Conservation (phyloP, 495 filamentous ascomycete genomes). For the Cairneyella variabilis region DNA sequence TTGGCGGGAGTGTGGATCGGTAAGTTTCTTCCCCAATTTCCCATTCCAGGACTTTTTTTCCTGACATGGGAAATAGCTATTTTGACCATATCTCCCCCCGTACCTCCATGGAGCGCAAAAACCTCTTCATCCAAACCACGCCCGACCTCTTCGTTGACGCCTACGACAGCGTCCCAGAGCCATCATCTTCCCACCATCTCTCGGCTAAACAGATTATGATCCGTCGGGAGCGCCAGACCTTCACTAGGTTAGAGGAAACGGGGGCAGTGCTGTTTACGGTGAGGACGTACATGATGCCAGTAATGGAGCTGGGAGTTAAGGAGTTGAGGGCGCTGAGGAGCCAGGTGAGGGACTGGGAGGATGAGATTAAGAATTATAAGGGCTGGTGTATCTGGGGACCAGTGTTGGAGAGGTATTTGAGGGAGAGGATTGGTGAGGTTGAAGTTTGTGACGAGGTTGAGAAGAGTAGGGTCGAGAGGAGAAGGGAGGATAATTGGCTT, state of each 20-base stretch:
- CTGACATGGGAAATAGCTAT: too few species aligned
- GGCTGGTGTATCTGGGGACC: slow-evolving; percentile 47
- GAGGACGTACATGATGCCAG: slow-evolving; percentile 44
- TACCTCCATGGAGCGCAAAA: slow-evolving; percentile 49
- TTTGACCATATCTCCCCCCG: slow-evolving; percentile 42
- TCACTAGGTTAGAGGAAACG: slow-evolving; percentile 44
- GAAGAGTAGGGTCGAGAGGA: too few species aligned
- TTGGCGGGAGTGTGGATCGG: slow-evolving; percentile 48
- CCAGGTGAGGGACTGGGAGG: slow-evolving; percentile 49
- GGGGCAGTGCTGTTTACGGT: slow-evolving; percentile 51
- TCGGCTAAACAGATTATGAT: slow-evolving; percentile 46
- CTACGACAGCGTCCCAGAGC: slow-evolving; percentile 34
- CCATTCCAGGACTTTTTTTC: too few species aligned
- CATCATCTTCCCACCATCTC: slow-evolving; percentile 32
- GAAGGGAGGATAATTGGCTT: too few species aligned
- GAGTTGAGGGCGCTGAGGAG: slow-evolving; percentile 44
- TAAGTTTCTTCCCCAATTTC: slow-evolving; percentile 34
- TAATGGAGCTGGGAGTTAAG: slow-evolving; percentile 26
- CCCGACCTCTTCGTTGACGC: slow-evolving; percentile 35
- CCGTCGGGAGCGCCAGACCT: slow-evolving; percentile 53
- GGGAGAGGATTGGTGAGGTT: not conserved
- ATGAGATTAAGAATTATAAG: slow-evolving; percentile 49
- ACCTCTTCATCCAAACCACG: slow-evolving; percentile 51
- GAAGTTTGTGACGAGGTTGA: too few species aligned
- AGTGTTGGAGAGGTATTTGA: slow-evolving; percentile 37